Base-by-base conservation (phyloP, 1,284 basidiomycete species). In the Ustilago curta region DNA sequence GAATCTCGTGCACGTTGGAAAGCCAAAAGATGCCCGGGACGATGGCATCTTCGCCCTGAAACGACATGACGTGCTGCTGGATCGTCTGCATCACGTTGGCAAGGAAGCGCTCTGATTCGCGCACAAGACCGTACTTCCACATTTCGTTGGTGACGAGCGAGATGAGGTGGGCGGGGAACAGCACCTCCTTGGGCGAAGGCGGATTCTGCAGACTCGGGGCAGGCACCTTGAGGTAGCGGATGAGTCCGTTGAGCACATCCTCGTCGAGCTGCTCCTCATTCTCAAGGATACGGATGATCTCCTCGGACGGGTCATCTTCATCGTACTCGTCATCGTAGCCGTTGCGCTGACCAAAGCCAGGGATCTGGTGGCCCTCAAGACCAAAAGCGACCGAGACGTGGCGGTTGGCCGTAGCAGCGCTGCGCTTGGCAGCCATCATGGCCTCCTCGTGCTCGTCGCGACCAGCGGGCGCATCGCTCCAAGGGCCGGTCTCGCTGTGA, bases 91-190 rank as follows among this genome's bases (percentile, higher is more conserved):
- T 99, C 62, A 99, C 93, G 83, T 97, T 98, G 42, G 97, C 97
- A 67, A 99, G 88, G 90, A 99, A 99, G 40, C 95, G 89, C 86
- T 99, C 97, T 86, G 94, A 97, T 86, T 99, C 96, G 27, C 91
- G 89, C 78, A 99, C 97, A 81, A 99, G 90, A 29, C 95, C 95
- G 82, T 97, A 94, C 87, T 98, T 98, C 97, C 97, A 99, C 96
- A 99, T 99, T 87, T 99, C 97, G 86, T 99, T 99, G 21, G 95
- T 97, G 67, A 97, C 92, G 53, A 99, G 88, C 81, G 93, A 94
- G 86, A 99, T 99, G 66, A 99, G 90, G 86, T 99, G 98, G n/a
- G 97, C 96, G 5, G 97, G 97, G 91, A 99, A 99, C 44, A 99
- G 88, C 59, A 99, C 95, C 86, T 99, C 97, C 87, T 98, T 99